Percentiles rank a stretch among this genome's conserved stretches.
These are phyloP conservation scores for Coemansia sp. DNA, from an alignment of 192 early-diverging fungal genomes.

Conservation along the genomic window DNA sequence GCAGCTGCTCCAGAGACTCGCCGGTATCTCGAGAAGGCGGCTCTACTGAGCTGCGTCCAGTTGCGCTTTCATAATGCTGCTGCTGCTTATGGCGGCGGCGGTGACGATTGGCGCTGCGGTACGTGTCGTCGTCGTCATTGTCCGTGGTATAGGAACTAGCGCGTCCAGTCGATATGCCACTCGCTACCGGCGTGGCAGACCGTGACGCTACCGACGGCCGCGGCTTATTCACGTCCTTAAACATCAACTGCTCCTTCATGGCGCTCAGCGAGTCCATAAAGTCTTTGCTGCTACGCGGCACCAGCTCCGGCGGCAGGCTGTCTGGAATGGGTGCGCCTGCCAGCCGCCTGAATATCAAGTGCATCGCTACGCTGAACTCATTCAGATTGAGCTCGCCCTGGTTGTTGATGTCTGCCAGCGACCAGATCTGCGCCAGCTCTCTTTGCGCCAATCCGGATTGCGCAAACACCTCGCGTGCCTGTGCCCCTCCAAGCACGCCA, in stretches of 20 bases:
- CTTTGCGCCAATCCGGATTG: constrained; percentile 55
- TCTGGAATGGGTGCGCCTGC: constrained; percentile 79
- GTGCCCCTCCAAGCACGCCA: constrained; percentile 54
- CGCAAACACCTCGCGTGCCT: constrained; percentile 60
- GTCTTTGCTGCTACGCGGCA: constrained; percentile 83
- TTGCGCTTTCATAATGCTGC: neutral
- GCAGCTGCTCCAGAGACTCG: constrained; percentile 41
- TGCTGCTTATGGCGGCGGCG: constrained; percentile 6
- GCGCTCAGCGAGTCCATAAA: constrained; percentile 61
- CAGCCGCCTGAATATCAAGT: constrained; percentile 85
- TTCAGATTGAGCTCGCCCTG: constrained; percentile 86
- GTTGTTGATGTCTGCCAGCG: constrained; percentile 39
- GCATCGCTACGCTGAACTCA: constrained; percentile 98
- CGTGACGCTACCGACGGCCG: neutral
- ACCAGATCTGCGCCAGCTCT: constrained; percentile 60
- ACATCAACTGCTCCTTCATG: constrained; percentile 52
- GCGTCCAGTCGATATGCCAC: neutral
- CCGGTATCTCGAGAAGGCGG: constrained; percentile 13
- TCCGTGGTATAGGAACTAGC: constrained; percentile 3
- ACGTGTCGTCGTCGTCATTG: constrained; percentile 13
- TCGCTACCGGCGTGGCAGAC: constrained; percentile 1
- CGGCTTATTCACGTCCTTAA: constrained; percentile 11
- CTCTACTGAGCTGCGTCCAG: constrained; percentile 8
- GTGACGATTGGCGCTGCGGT: constrained; percentile 36
- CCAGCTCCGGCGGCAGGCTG: constrained; percentile 74